Evolutionary conservation across 345 rosid genomes (phyloP).

Genomic region (Gossypium mustelinum): DNA sequence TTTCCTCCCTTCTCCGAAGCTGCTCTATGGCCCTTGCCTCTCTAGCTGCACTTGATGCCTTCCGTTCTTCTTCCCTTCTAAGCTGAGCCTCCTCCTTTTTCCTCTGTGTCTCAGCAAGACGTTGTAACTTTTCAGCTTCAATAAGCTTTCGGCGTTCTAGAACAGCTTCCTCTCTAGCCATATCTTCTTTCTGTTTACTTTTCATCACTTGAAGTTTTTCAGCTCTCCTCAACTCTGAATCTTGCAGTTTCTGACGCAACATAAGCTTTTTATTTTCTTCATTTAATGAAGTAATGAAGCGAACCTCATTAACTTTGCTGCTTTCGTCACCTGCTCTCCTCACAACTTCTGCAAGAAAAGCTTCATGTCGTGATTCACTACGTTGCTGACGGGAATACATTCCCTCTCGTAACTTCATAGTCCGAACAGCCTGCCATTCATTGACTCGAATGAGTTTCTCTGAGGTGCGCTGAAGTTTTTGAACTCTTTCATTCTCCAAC

Average conservation of each 20-base stretch:
- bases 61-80: slow-evolving; percentile 81
- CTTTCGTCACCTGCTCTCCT: slow-evolving; percentile 88
- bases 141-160: slow-evolving; percentile 66
- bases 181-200: slow-evolving; percentile 66
- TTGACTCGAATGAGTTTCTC: slow-evolving; percentile 67
- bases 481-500: slow-evolving; percentile 72
- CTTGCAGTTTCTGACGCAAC: slow-evolving; percentile 70
- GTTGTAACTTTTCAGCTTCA: slow-evolving; percentile 79
- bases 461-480: slow-evolving; percentile 69
- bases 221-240: slow-evolving; percentile 73
- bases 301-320: slow-evolving; percentile 80
- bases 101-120: slow-evolving; percentile 71
- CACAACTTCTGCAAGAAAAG: slow-evolving; percentile 69
- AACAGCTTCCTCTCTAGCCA: slow-evolving; percentile 80
- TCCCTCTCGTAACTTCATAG: slow-evolving; percentile 65
- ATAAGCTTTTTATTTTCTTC: slow-evolving; percentile 77
- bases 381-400: slow-evolving; percentile 78
- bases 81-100: slow-evolving; percentile 81
- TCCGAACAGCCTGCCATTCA: slow-evolving; percentile 79
- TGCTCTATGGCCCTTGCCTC: slow-evolving; percentile 71
- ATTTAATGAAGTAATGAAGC: slow-evolving; percentile 73
- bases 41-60: slow-evolving; percentile 75
- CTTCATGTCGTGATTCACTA: slow-evolving; percentile 74
- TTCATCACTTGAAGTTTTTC: slow-evolving; percentile 67
- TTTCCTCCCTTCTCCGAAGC: slow-evolving; percentile 66